Conservation (phyloP, 495 filamentous ascomycete genomes). For the Pyrenula aspistea region DNA sequence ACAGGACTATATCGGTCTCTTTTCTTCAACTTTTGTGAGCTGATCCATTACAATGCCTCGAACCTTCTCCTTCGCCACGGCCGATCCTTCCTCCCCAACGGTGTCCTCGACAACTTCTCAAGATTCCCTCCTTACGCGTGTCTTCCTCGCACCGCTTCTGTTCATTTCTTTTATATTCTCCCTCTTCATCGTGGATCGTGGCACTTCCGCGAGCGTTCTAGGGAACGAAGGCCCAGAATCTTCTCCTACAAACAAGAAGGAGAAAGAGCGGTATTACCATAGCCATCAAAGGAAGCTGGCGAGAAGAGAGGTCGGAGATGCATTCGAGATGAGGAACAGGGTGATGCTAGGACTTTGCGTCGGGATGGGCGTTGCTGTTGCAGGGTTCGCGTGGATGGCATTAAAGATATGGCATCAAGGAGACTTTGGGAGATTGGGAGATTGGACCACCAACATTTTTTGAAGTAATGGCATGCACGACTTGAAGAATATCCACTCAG, state of each 20-base stretch:
- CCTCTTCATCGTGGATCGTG: conserved; percentile 32
- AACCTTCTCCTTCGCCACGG: background rate
- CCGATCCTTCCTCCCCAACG: background rate
- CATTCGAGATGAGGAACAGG: conserved; percentile 30
- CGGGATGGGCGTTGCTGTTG: conserved; percentile 2
- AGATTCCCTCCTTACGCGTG: conserved; percentile 10
- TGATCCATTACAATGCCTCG: too few species aligned
- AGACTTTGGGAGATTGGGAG: background rate
- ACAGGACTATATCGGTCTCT: too few species aligned
- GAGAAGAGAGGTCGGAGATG: conserved; percentile 36
- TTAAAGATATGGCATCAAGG: background rate
- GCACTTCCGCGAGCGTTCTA: conserved; percentile 8
- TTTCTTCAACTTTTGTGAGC: too few species aligned
- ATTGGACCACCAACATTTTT: too few species aligned
- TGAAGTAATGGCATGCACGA: too few species aligned
- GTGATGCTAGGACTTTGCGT: conserved; percentile 22
- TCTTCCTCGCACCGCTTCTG: conserved; percentile 33
- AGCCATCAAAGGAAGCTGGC: conserved; percentile 36
- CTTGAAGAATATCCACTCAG: too few species aligned
- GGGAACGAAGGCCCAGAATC: background rate
- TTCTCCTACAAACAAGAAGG: background rate
- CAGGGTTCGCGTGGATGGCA: background rate
- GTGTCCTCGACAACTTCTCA: background rate
- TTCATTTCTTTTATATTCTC: conserved; percentile 41
- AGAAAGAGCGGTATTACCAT: conserved; percentile 26